Conservation (phyloP, 768 basidiomycete genomes). For the Heimioporus sp. region DNA sequence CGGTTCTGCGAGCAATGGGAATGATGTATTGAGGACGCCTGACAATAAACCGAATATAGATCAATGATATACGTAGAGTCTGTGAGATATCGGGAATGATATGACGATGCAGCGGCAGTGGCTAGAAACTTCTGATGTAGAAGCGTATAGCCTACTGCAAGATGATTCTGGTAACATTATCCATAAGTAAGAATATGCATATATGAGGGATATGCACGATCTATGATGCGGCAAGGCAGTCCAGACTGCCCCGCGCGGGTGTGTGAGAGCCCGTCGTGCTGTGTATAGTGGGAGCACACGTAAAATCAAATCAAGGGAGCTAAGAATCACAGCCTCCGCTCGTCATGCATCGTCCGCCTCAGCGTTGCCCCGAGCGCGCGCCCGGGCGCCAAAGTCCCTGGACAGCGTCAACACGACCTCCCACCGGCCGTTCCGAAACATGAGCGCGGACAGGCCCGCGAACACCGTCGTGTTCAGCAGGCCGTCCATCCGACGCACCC, state of each 20-base stretch:
- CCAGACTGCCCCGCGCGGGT: constrained; percentile 8
- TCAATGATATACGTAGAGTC: neutral
- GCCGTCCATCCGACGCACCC: constrained; percentile 49
- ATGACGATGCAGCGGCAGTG: neutral
- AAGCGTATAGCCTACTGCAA: neutral
- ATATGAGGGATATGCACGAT: neutral
- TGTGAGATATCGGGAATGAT: neutral
- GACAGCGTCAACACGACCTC: constrained; percentile 45
- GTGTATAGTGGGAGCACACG: too few relatives aligned
- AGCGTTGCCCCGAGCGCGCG: neutral
- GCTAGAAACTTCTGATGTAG: constrained; percentile 4
- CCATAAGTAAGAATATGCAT: constrained; percentile 4
- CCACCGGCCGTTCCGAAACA: constrained; percentile 37
- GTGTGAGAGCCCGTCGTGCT: too few relatives aligned
- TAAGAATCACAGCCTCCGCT: neutral
- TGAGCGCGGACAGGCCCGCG: constrained; percentile 47
- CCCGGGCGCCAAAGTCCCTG: constrained; percentile 25
- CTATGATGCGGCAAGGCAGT: constrained; percentile 7
- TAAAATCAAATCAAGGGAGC: neutral
- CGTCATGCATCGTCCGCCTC: neutral
- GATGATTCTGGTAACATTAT: constrained; percentile 9
- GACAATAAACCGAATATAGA: constrained; percentile 2
- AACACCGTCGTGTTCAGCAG: constrained; percentile 48
- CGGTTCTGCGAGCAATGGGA: neutral
- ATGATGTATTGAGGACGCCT: neutral